Conservation (phyloP, 352 stramenopile genomes). For the Globisporangium irregulare region DNA sequence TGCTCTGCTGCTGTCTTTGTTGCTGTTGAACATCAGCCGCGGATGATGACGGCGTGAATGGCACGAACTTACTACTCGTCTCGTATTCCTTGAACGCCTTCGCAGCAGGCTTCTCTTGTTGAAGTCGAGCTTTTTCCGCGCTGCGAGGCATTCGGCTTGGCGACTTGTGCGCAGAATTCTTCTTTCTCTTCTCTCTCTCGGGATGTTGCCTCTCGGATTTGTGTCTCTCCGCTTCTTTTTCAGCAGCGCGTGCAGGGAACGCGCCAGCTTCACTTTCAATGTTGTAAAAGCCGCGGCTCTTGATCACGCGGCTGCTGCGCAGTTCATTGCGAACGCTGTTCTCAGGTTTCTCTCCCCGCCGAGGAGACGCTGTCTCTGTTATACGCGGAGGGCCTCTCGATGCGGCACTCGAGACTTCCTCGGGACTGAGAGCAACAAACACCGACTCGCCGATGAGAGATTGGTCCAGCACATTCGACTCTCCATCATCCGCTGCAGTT, state of each 20-base stretch:
- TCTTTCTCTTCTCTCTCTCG: constrained; percentile 2
- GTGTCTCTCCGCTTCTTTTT: not conserved
- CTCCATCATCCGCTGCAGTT: constrained; percentile 9
- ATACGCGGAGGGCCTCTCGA: constrained; percentile 21
- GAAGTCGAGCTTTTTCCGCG: not conserved
- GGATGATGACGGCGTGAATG: constrained; percentile 3
- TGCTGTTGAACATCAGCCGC: not conserved
- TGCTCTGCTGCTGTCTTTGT: not conserved
- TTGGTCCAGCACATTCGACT: constrained; percentile 46
- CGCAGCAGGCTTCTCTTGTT: not conserved
- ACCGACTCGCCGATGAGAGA: constrained; percentile 67
- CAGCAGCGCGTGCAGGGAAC: constrained; percentile 7
- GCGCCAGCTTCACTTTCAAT: constrained; percentile 29
- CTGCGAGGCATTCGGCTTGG: constrained; percentile 3
- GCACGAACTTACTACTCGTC: not conserved
- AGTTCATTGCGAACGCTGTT: constrained; percentile 15
- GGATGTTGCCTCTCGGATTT: not conserved
- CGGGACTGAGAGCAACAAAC: constrained; percentile 49
- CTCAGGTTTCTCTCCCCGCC: constrained; percentile 7
- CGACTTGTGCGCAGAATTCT: not conserved
- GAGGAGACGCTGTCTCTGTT: constrained; percentile 36
- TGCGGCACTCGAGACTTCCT: constrained; percentile 9
- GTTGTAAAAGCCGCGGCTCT: constrained; percentile 75
- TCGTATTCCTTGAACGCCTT: constrained; percentile 1
- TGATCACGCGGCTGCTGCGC: constrained; percentile 66